These are phyloP conservation scores for Exophiala xenobiotica DNA, from an alignment of 2,329 filamentous ascomycete species.

Conservation along the genomic window DNA sequence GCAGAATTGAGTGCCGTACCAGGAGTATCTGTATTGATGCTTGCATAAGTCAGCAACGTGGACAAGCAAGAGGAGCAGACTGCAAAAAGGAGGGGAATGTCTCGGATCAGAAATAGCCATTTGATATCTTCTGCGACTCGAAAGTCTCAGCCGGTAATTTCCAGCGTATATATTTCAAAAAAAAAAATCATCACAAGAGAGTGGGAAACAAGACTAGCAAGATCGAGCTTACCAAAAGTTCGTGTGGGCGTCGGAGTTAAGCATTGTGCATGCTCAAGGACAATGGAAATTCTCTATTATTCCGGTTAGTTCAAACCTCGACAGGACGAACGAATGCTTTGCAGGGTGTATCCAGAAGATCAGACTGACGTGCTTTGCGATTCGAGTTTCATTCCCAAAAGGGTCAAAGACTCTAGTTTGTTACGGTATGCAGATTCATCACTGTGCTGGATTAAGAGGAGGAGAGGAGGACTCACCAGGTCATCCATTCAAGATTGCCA, in stretches of 20 bases:
- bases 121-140: conserved; percentile 72
- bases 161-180: conserved; percentile 69
- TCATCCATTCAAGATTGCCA: too few species aligned
- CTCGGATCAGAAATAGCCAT: conserved; percentile 77
- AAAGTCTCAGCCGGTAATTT: conserved; percentile 91
- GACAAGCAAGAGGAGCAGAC: not conserved
- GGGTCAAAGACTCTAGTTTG: conserved; percentile 98
- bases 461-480: not conserved
- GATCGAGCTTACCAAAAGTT: conserved; percentile 4
- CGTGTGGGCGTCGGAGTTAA: too few species aligned
- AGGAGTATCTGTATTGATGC: not conserved
- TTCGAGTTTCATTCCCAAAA: conserved; percentile 72
- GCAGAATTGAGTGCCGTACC: conserved; percentile 8
- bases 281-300: too few species aligned
- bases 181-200: conserved; percentile 61
- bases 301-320: too few species aligned
- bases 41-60: conserved; percentile 9
- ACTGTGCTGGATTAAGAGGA: conserved; percentile 4
- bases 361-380: conserved; percentile 91
- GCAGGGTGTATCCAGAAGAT: conserved; percentile 44
- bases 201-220: conserved; percentile 29
- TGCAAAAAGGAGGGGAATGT: not conserved
- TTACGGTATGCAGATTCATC: conserved; percentile 32
- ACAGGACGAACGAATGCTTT: not conserved
- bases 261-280: too few species aligned